Evolutionary conservation across 768 basidiomycete genomes (phyloP), one percentile per base, ranked within the genome.

Genomic region (Tylopilus felleus): DNA sequence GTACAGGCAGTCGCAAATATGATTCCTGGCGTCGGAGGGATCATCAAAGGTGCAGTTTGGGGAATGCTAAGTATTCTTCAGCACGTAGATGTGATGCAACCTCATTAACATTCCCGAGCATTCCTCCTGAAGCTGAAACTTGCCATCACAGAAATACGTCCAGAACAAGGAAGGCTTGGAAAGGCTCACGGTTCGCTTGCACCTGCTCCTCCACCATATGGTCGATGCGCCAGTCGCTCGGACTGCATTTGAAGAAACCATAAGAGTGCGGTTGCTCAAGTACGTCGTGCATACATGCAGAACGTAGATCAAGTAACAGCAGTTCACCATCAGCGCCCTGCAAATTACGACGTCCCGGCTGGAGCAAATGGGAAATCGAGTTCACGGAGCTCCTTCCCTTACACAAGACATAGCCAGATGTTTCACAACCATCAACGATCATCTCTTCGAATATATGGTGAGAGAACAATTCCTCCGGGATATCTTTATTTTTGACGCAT

Each of bases 361-460:
- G 7, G 56, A 49, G 12, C 10, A 5, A 8, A 36, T 53, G 57
- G 22, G 45, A 27, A 17, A n/a, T 13, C 44, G 44, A 1, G n/a
- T 49, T 1, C 29, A 17, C 5, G 51, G 35, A 17, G 17, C 52
- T 17, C 28, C 57, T 8, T 42, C 42, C 5, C 27, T 59, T 36
- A 16, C 57, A 1, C 47, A 33, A 27, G 56, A 58, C 3, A 49
- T 53, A 14, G 8, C 39, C 0, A n/a, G 43, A 7, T 39, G 44
- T n/a, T 21, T 49, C 19, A n/a, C 44, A 33, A 5, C 19, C n/a
- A 38, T 50, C 40, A 50, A 54, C n/a, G 31, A 28, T 10, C 16
- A 16, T 14, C 38, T 59, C 14, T 36, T 52, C 1, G 33, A 51
- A 27, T 51, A 44, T 71, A 8, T 28, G 50, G 57, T 58, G n/a